phyloP scores from a whole-genome alignment of 1,139 yeast species.

The Blastobotrys indianensis region DNA sequence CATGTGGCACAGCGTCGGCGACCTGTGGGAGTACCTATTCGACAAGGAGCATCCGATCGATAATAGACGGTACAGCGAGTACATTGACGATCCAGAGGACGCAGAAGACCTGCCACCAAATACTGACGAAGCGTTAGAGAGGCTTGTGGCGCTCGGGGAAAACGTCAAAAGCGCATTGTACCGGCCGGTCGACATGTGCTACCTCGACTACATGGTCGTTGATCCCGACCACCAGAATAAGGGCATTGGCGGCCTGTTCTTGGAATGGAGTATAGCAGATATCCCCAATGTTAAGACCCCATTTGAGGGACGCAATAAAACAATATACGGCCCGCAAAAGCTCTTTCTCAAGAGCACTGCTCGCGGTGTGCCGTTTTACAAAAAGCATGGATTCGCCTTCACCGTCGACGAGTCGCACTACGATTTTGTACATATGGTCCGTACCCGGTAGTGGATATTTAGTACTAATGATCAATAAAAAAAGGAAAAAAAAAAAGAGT shows the following conservation, averaged over 20 bases:
- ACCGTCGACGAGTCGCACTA: slow-evolving; percentile 5
- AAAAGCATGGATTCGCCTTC: slow-evolving; percentile 3
- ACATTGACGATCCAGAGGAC: slow-evolving; percentile 9
- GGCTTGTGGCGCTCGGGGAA: slow-evolving; percentile 12
- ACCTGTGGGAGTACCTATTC: slow-evolving; percentile 3
- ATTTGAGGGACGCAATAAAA: background rate
- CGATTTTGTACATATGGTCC: slow-evolving; percentile 5
- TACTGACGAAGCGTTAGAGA: slow-evolving; percentile 1
- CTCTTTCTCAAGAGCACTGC: slow-evolving; percentile 3
- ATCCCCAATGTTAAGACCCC: background rate
- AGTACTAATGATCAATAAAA: background rate
- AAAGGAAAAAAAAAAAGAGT: slow-evolving; percentile 1
- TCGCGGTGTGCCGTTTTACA: slow-evolving; percentile 6
- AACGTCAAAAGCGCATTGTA: slow-evolving; percentile 15
- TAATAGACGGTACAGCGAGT: slow-evolving; percentile 4
- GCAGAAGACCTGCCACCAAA: slow-evolving; percentile 6
- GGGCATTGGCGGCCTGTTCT: slow-evolving; percentile 8
- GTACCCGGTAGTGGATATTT: background rate
- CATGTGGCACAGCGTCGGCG: slow-evolving; percentile 1
- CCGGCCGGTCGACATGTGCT: slow-evolving; percentile 14
- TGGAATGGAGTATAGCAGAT: background rate
- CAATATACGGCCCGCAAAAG: slow-evolving; percentile 3
- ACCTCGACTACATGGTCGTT: slow-evolving; percentile 15
- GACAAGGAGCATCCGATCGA: slow-evolving; percentile 6
- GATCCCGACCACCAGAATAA: slow-evolving; percentile 15